Conservation (phyloP, 1,284 basidiomycete species). For the Malassezia obtusa region DNA sequence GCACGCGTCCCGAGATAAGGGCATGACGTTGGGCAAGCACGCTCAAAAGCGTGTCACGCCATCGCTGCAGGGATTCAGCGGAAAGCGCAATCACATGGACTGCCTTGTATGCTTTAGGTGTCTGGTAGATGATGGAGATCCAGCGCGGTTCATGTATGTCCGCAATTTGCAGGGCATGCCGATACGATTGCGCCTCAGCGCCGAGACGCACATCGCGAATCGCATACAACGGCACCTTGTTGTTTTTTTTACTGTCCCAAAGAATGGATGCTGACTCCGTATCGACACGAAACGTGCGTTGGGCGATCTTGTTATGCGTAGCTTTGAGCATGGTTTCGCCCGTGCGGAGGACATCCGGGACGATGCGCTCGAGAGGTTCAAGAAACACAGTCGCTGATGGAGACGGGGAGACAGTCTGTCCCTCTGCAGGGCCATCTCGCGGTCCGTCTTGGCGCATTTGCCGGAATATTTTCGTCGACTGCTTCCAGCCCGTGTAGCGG, state of each 20-base stretch:
- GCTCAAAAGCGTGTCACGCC: constrained; percentile 51
- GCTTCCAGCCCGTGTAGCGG: constrained; percentile 11
- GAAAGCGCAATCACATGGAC: constrained; percentile 76
- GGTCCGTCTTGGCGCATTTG: neutral
- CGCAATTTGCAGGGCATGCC: constrained; percentile 60
- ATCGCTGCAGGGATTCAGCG: constrained; percentile 57
- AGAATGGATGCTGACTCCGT: constrained; percentile 68
- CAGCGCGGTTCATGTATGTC: constrained; percentile 54
- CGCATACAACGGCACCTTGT: constrained; percentile 70
- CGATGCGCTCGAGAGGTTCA: constrained; percentile 9
- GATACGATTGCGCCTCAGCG: constrained; percentile 64
- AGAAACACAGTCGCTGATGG: neutral
- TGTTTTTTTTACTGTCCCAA: constrained; percentile 67
- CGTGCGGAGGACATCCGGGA: constrained; percentile 19
- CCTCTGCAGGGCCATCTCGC: neutral
- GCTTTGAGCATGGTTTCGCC: constrained; percentile 67
- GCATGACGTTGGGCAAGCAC: constrained; percentile 47
- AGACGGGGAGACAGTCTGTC: neutral
- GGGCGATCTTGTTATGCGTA: constrained; percentile 70
- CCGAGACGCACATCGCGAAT: constrained; percentile 84
- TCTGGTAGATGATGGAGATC: constrained; percentile 68
- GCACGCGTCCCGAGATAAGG: constrained; percentile 23
- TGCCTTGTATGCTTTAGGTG: constrained; percentile 75
- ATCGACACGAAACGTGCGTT: constrained; percentile 64
- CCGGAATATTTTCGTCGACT: constrained; percentile 1